Conservation (phyloP, 768 basidiomycete genomes). For the Rhizopogon sp. region DNA sequence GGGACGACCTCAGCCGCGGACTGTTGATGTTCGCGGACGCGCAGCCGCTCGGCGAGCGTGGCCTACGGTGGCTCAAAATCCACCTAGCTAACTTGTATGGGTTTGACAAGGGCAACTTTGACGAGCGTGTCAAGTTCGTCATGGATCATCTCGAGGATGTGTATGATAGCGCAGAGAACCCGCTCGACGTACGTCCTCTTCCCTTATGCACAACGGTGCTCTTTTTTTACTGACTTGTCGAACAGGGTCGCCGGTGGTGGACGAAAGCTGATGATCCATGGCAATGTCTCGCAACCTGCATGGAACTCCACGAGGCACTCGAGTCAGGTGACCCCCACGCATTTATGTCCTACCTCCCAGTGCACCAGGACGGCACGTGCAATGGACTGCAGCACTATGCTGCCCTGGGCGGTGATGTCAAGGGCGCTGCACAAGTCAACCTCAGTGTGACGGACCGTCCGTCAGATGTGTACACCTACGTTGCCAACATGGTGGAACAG, state of each 20-base stretch:
- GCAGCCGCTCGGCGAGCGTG: constrained; percentile 76
- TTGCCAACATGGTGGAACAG: constrained; percentile 80
- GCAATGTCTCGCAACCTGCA: constrained; percentile 93
- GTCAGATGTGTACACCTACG: constrained; percentile 92
- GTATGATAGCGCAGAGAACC: constrained; percentile 76
- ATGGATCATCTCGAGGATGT: constrained; percentile 70
- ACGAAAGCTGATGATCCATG: constrained; percentile 88
- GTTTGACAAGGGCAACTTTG: constrained; percentile 91
- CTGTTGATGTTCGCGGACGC: constrained; percentile 78
- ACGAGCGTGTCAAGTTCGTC: constrained; percentile 83
- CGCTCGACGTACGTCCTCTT: constrained; percentile 53
- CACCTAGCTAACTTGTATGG: constrained; percentile 92
- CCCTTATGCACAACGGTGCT: neutral
- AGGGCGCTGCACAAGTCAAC: constrained; percentile 91
- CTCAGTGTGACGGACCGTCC: constrained; percentile 79
- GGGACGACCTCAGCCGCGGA: constrained; percentile 89
- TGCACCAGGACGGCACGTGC: constrained; percentile 98
- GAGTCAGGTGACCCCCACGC: constrained; percentile 57
- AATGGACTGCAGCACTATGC: constrained; percentile 99
- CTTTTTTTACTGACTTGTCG: constrained; percentile 3
- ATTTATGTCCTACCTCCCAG: constrained; percentile 69
- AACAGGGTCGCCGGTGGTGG: constrained; percentile 84
- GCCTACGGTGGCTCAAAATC: constrained; percentile 92
- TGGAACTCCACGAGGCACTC: constrained; percentile 80
- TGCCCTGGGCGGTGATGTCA: constrained; percentile 87